Evolutionary conservation across 2,329 filamentous ascomycete genomes (phyloP), one percentile per base, ranked within the genome.

Genomic region (Stenocarpella maydis): DNA sequence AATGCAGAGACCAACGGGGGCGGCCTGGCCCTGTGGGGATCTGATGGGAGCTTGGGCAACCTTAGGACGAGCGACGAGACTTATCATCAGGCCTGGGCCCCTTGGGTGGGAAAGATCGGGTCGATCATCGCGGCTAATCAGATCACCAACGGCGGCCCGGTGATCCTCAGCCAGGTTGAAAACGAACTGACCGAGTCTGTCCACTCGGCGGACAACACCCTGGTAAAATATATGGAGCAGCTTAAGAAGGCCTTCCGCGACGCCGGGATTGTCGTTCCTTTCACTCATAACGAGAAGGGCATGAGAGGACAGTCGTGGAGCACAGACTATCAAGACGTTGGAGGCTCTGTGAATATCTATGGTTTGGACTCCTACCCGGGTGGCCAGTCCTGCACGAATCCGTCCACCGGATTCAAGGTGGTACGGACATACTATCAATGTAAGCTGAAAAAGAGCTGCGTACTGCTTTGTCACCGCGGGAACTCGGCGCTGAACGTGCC

Each of bases 391-490:
- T 87, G 86, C 74, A 85, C 82, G 1, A 85, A 87, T 65, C 79
- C 79, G 0, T 76, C 83, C 53, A 77, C 78, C 8, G 85, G 84
- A 1, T 87, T 86, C 73, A 83, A 78, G 34, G 75, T 87, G 1
- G 80, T 85, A 3, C 81, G 85, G 31, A 86, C 81, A 6, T 89
- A 88, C 72, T 84, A 85, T 70, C 82, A 87, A 71, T 88, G 85
- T 71, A 34, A 65, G 69, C 24, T 31, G 49, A 54, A 41, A 55
- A 4, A 61, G 55, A 15, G 26, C 9, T 2, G 31, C n/a, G 4
- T 24, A 1, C 19, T 19, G 4, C 3, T 24, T 17, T 1, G 17
- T 39, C 19, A 26, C 26, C 19, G 41, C 9, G 9, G 15, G 7
- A n/a, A n/a, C 5, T 1, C 24, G 12, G n/a, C 4, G n/a, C 61